Evolutionary conservation across 495 filamentous ascomycete species (phyloP).

Genomic region (Acidomyces sp.): DNA sequence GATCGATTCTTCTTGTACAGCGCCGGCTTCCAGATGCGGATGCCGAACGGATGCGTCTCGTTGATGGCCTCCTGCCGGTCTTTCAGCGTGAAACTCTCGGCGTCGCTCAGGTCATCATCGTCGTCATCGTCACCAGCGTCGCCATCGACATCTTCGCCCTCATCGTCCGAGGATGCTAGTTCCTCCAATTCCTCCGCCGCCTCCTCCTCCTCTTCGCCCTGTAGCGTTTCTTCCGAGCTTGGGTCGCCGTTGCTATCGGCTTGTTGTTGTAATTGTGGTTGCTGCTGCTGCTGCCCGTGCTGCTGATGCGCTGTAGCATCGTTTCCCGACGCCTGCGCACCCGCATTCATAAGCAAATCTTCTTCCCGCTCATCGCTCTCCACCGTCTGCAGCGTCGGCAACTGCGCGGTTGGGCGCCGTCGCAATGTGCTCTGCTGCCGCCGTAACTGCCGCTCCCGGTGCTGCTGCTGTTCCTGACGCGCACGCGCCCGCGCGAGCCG

Average conservation of each 20-base stretch:
- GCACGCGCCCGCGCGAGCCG: conserved; percentile 7
- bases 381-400: conserved; percentile 41
- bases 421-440: conserved; percentile 56
- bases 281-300: conserved; percentile 8
- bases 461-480: conserved; percentile 10
- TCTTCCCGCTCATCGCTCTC: conserved; percentile 25
- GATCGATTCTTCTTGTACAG: conserved; percentile 96
- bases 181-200: conserved; percentile 51
- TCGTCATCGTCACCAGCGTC: conserved; percentile 51
- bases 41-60: conserved; percentile 96
- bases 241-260: conserved; percentile 23
- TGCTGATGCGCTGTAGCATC: conserved; percentile 3
- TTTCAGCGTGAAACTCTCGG: conserved; percentile 57
- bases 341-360: conserved; percentile 4
- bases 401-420: conserved; percentile 46
- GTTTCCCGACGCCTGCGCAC: conserved; percentile 19
- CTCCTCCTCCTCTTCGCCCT: conserved; percentile 31
- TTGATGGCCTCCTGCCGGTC: conserved; percentile 98
- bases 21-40: conserved; percentile 96
- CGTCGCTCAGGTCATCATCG: conserved; percentile 33
- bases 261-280: conserved; percentile 22
- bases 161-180: conserved; percentile 14
- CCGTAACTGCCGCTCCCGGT: conserved; percentile 24
- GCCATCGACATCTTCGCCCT: conserved; percentile 40
- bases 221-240: conserved; percentile 24